phyloP scores from a whole-genome alignment of 1,284 basidiomycete species.

The Cryptococcus amylolentus region DNA sequence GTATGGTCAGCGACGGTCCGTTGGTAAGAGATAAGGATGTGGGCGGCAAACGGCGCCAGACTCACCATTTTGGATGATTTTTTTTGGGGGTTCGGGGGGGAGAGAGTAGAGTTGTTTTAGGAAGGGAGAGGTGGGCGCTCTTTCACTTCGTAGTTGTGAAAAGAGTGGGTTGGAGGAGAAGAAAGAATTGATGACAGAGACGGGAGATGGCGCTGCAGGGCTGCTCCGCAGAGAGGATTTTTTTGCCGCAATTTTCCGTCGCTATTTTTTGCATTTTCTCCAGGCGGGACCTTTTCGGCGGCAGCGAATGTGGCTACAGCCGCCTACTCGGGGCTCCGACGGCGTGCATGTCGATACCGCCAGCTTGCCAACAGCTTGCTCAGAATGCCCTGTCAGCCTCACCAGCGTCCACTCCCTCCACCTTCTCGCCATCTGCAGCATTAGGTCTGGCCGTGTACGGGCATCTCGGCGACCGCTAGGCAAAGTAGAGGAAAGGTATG shows the following conservation, averaged over 20 bases:
- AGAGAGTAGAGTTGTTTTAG: conserved; percentile 13
- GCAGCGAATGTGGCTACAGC: too few species aligned
- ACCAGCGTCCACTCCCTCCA: too few species aligned
- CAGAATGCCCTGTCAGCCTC: too few species aligned
- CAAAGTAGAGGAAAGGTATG: too few species aligned
- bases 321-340: too few species aligned
- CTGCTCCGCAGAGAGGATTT: not conserved
- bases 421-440: too few species aligned
- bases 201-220: not conserved
- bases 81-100: conserved; percentile 22
- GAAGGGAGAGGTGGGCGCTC: conserved; percentile 5
- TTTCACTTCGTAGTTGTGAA: not conserved
- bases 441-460: too few species aligned
- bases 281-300: too few species aligned
- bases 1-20: conserved; percentile 23
- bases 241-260: not conserved
- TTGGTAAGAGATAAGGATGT: not conserved
- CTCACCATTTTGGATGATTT: conserved; percentile 44
- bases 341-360: too few species aligned
- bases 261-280: not conserved
- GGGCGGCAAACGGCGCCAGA: conserved; percentile 1
- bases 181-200: not conserved
- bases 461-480: too few species aligned
- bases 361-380: too few species aligned
- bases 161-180: not conserved